Base-by-base conservation (phyloP, 2,329 filamentous ascomycete species). In the Penicillium verrucosum region DNA sequence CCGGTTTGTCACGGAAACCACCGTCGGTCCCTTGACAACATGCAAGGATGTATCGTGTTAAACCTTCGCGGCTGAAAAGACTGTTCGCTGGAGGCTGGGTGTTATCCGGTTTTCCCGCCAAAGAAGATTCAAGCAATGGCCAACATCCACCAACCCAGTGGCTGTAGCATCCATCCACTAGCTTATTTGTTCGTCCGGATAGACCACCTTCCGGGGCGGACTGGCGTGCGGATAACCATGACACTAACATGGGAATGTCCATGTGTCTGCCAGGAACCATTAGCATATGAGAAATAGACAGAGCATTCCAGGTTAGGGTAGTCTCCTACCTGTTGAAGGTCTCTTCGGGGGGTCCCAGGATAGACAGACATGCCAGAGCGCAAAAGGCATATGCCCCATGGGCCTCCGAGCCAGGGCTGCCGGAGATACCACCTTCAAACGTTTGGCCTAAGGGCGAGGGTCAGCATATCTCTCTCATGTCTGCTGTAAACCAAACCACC, bases 301-400 rank as follows among this genome's bases (percentile, higher is more conserved):
- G 29, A 18, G 8, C 14, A 29, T 36, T 45, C 23, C 4, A 11
- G 2, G 10, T 9, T 36, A 5, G 27, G 41, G 25, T 25, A 41
- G 43, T 60, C 8, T 77, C 83, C 71, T 83, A 93, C 84, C 82
- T 86, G 59, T 85, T 81, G 62, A 97, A 85, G 60, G 85, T 88
- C 64, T 84, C 81, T 72, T 89, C 82, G 55, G 94, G 93, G 55
- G 87, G 81, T 68, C 90, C 92, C 46, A 97, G 78, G 62, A 97
- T 90, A 68, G 90, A 88, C 53, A 99, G 83, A 75, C 90, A 95
- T 54, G 89, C 94, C 57, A 99, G 79, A 54, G 90, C 92, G 76
- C 93, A 97, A 76, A 97, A 97, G 27, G 93, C 90, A 77, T 97
- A 99, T 62, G 91, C 94, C 59, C 94, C 94, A 76, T 99, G 94